Conservation (phyloP, 2,329 filamentous ascomycete species). For the Cytospora paraplurivora region DNA sequence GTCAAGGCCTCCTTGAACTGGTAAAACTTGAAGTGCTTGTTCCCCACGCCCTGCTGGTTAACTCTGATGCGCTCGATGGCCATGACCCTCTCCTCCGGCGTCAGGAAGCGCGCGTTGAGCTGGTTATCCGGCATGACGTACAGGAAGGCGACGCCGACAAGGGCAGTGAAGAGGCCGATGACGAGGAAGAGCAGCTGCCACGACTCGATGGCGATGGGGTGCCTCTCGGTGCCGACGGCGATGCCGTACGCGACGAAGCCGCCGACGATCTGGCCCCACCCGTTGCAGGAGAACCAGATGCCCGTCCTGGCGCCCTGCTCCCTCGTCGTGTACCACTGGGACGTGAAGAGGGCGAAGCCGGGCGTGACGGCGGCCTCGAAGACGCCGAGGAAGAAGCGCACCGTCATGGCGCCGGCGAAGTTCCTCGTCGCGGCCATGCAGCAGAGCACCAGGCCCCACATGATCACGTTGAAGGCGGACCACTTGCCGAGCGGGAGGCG, state of each 20-base stretch:
- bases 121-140: slow-evolving; percentile 50
- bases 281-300: slow-evolving; percentile 66
- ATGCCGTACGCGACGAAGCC: slow-evolving; percentile 46
- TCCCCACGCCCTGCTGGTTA: slow-evolving; percentile 70
- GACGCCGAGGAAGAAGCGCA: slow-evolving; percentile 68
- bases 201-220: slow-evolving; percentile 51
- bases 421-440: slow-evolving; percentile 65
- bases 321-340: slow-evolving; percentile 71
- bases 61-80: slow-evolving; percentile 55
- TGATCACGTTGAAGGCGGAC: slow-evolving; percentile 63
- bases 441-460: slow-evolving; percentile 60
- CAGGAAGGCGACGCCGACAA: slow-evolving; percentile 51
- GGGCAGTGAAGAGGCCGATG: slow-evolving; percentile 54
- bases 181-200: slow-evolving; percentile 67
- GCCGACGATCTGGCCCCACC: slow-evolving; percentile 44
- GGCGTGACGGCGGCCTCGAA: slow-evolving; percentile 51
- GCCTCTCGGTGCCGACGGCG: slow-evolving; percentile 49
- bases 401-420: slow-evolving; percentile 62
- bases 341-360: slow-evolving; percentile 68
- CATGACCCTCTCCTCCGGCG: slow-evolving; percentile 60
- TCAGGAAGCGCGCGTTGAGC: slow-evolving; percentile 49
- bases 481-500: slow-evolving; percentile 67
- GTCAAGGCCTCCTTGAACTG: slow-evolving; percentile 52
- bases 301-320: slow-evolving; percentile 65
- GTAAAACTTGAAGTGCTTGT: slow-evolving; percentile 66